phyloP scores from a whole-genome alignment of 2,329 filamentous ascomycete species.

The Arthroderma sp. region DNA sequence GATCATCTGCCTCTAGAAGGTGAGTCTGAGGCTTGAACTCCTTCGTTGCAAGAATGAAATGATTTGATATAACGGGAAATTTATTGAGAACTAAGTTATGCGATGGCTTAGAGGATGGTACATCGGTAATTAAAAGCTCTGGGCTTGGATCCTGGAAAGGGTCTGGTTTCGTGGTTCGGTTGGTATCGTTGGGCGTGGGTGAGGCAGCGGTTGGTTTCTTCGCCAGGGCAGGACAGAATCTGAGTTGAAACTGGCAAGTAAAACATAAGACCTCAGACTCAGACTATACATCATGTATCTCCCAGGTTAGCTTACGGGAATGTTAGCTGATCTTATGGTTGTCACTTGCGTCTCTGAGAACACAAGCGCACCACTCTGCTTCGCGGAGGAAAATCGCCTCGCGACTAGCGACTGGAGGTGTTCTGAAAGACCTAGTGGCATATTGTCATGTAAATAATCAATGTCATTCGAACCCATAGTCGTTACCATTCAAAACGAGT shows the following conservation, averaged over 20 bases:
- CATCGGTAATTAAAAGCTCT: slow-evolving; percentile 30
- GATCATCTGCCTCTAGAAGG: slow-evolving; percentile 30
- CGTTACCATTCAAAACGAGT: no score
- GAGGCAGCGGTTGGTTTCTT: slow-evolving; percentile 26
- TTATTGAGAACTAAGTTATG: slow-evolving; percentile 36
- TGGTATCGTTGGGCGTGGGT: slow-evolving; percentile 3
- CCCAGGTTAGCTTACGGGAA: slow-evolving; percentile 19
- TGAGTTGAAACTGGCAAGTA: slow-evolving; percentile 31
- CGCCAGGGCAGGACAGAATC: slow-evolving; percentile 36
- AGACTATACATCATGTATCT: background rate
- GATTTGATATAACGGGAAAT: slow-evolving; percentile 35
- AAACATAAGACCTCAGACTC: background rate
- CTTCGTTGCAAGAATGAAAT: slow-evolving; percentile 38
- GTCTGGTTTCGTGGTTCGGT: slow-evolving; percentile 22
- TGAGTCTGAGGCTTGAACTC: slow-evolving; percentile 31
- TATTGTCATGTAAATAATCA: slow-evolving; percentile 8
- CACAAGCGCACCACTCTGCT: slow-evolving; percentile 23
- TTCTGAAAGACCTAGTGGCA: slow-evolving; percentile 27
- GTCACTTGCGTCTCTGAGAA: slow-evolving; percentile 30
- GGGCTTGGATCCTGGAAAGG: slow-evolving; percentile 32
- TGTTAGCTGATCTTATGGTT: slow-evolving; percentile 21
- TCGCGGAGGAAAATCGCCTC: slow-evolving; percentile 23
- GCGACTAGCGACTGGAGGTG: slow-evolving; percentile 24
- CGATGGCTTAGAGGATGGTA: slow-evolving; percentile 23
- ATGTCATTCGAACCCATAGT: no score